These are phyloP conservation scores for Juncus inflexus DNA, from an alignment of 176 grass and related monocot species.

Conservation along the genomic window DNA sequence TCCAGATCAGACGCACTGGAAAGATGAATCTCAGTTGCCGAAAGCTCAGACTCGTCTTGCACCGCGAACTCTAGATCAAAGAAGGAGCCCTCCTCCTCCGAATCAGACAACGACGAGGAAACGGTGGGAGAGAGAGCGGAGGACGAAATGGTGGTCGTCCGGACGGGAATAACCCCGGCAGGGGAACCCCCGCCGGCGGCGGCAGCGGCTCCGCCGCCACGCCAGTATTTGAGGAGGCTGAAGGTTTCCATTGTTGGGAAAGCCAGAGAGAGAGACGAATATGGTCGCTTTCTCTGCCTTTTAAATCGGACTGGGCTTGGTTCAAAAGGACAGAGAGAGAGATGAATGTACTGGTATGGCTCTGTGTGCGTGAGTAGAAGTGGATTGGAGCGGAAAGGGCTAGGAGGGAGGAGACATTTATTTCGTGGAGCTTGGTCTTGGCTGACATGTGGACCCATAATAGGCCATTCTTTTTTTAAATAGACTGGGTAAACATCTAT, in stretches of 20 bases:
- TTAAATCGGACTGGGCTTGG: background rate
- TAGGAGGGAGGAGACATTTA: background rate
- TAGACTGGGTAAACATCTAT: too few relatives aligned
- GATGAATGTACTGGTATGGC: background rate
- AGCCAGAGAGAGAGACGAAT: background rate
- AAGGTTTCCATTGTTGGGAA: constrained; percentile 70
- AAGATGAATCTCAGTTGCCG: constrained; percentile 45
- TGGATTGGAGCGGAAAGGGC: background rate
- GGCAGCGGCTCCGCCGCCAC: constrained; percentile 37
- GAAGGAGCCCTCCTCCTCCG: constrained; percentile 77
- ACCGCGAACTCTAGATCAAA: constrained; percentile 96
- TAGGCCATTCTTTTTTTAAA: too few relatives aligned
- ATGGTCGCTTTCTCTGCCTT: constrained; percentile 3
- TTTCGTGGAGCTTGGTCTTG: background rate
- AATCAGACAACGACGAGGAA: constrained; percentile 17
- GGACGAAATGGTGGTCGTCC: constrained; percentile 27
- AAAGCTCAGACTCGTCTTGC: constrained; percentile 49
- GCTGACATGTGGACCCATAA: too few relatives aligned
- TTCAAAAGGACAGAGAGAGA: constrained; percentile 8
- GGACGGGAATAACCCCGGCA: constrained; percentile 24
- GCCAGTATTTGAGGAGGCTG: constrained; percentile 83
- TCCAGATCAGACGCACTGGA: constrained; percentile 33
- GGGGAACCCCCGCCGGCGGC: constrained; percentile 17
- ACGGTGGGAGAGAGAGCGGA: constrained; percentile 13
- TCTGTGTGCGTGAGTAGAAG: background rate